Percentiles rank a stretch among this genome's conserved stretches.
phyloP scores from a whole-genome alignment of 139 green algal species.

The Gonium pectorale region DNA sequence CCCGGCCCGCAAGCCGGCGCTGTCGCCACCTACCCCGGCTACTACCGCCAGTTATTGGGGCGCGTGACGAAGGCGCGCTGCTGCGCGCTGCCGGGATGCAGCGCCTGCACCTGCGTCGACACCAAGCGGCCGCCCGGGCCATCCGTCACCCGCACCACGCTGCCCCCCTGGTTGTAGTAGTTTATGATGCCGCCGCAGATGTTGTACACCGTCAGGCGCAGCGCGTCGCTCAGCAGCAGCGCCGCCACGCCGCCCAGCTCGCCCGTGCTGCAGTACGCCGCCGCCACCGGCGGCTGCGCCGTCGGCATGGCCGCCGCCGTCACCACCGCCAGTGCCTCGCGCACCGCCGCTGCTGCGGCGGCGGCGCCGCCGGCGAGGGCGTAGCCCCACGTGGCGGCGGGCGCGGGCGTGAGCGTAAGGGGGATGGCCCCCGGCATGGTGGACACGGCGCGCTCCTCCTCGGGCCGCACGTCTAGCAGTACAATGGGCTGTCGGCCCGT shows the following conservation, averaged over 20 bases:
- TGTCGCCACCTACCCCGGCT: background rate
- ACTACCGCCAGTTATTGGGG: slow-evolving; percentile 46
- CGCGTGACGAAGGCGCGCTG: slow-evolving; percentile 40
- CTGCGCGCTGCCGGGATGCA: slow-evolving; percentile 48
- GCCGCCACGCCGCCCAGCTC: slow-evolving; percentile 41
- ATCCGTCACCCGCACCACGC: background rate
- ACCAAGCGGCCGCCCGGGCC: too few species aligned
- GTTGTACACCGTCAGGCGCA: slow-evolving; percentile 32
- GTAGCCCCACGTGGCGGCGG: slow-evolving; percentile 40
- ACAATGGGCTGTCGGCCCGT: slow-evolving; percentile 26
- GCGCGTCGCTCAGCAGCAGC: slow-evolving; percentile 29
- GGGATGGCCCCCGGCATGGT: slow-evolving; percentile 39
- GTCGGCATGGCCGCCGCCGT: slow-evolving; percentile 29
- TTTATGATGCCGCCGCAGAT: slow-evolving; percentile 60
- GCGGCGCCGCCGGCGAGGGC: slow-evolving; percentile 5
- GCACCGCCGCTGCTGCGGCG: background rate
- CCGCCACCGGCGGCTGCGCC: slow-evolving; percentile 34
- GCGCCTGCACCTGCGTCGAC: slow-evolving; percentile 55
- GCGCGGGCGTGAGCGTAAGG: slow-evolving; percentile 23
- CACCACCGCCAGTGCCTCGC: slow-evolving; percentile 33
- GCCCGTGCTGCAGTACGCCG: slow-evolving; percentile 48
- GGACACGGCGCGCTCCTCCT: slow-evolving; percentile 40
- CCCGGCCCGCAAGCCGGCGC: background rate
- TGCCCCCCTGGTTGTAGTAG: slow-evolving; percentile 63
- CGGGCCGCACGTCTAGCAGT: slow-evolving; percentile 51